A percentile compares a stretch with the other conserved stretches of the same genome.
These are phyloP conservation scores for Chytriomyces sp. DNA, from an alignment of 192 early-diverging fungal species.

Conservation along the genomic window DNA sequence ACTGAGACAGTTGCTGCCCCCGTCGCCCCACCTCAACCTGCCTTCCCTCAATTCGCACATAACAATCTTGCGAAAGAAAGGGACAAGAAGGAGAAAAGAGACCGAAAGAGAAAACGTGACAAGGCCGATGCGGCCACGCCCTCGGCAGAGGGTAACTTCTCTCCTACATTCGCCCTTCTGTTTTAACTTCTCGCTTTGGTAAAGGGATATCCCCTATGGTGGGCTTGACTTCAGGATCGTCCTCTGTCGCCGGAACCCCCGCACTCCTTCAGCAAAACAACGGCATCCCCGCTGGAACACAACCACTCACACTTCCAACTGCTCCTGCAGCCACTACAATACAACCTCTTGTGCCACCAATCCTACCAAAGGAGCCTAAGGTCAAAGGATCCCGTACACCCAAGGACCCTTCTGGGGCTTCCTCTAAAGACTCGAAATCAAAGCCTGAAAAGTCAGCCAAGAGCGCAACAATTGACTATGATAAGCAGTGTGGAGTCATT, in stretches of 20 bases:
- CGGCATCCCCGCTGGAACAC: no score
- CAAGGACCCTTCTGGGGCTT: no score
- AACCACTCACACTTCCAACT: no score
- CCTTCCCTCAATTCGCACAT: neutral
- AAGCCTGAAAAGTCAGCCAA: no score
- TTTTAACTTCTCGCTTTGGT: no score
- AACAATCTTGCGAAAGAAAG: neutral
- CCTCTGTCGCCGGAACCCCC: no score
- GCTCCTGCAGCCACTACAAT: constrained; percentile 52
- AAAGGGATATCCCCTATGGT: no score
- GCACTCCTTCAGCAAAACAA: no score
- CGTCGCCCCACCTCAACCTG: neutral
- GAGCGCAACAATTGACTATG: constrained; percentile 89
- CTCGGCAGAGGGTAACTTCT: neutral
- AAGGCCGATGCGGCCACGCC: neutral
- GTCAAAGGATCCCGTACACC: constrained; percentile 37
- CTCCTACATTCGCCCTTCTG: no score
- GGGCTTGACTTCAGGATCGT: no score
- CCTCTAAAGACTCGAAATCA: no score
- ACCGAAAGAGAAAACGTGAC: constrained; percentile 25
- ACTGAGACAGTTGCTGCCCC: neutral
- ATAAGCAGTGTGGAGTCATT: constrained; percentile 87
- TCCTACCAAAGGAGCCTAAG: neutral
- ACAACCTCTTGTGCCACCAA: constrained; percentile 25
- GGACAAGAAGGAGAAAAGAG: constrained; percentile 28